A percentile compares a stretch with the other conserved stretches of the same genome.
phyloP scores from a whole-genome alignment of 305 asterid genomes.

The Plantago lanceolata region DNA sequence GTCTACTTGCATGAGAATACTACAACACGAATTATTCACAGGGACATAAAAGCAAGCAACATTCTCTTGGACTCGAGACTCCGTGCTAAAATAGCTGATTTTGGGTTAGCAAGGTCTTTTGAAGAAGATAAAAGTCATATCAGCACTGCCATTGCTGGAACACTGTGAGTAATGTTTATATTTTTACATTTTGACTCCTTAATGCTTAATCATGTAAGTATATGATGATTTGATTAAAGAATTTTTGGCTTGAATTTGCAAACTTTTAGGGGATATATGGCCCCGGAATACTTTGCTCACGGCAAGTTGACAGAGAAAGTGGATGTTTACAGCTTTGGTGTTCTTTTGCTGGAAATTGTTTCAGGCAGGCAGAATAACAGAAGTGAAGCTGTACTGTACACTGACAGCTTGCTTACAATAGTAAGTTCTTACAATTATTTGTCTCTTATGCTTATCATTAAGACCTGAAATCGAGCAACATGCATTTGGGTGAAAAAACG shows the following conservation, averaged over 20 bases:
- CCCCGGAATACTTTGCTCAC: constrained; percentile 82
- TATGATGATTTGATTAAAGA: neutral
- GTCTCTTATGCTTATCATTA: neutral
- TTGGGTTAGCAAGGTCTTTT: constrained; percentile 80
- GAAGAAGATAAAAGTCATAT: constrained; percentile 80
- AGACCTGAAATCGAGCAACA: neutral
- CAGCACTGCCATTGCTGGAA: constrained; percentile 88
- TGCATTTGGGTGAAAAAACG: too few relatives aligned
- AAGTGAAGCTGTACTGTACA: constrained; percentile 49
- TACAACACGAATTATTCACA: constrained; percentile 57
- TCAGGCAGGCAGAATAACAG: constrained; percentile 64
- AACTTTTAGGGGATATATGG: constrained; percentile 82
- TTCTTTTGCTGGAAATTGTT: constrained; percentile 70
- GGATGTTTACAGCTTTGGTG: constrained; percentile 83
- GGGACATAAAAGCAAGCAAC: constrained; percentile 83
- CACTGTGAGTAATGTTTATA: constrained; percentile 47
- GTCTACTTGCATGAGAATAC: constrained; percentile 80
- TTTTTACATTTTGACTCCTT: too few relatives aligned
- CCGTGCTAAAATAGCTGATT: constrained; percentile 76
- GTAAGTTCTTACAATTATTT: constrained; percentile 35
- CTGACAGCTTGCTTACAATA: constrained; percentile 51
- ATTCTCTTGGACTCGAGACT: constrained; percentile 63
- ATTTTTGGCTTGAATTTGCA: neutral
- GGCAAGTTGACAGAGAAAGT: constrained; percentile 77
- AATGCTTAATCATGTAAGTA: neutral